Base-by-base conservation (phyloP, 1,284 basidiomycete species). In the Apiotrichum sp. region DNA sequence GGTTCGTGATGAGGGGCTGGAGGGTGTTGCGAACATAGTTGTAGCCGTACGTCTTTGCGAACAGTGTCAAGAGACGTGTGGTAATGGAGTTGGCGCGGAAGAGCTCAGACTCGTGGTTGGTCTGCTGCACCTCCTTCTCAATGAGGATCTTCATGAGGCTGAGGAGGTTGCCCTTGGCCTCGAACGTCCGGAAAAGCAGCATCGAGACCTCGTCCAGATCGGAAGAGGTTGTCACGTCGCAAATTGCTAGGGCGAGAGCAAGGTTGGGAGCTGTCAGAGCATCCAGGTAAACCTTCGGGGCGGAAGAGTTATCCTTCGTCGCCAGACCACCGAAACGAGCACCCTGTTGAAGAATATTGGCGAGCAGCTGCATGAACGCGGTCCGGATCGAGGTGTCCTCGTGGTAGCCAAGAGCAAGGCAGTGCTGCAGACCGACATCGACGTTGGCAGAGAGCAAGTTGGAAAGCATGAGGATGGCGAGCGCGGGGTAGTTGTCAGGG, bases 21-120 rank as follows among this genome's bases (percentile, higher is more conserved):
- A 93, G 82, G 33, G 93, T 81, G 50, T 81, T 83, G 36, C 91
- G 81, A 14, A 93, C 79, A 70, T 93, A 95, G 59, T 86, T 86
- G 74, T 93, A 95, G 4, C 91, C 92, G 61, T 93, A 89, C 33
- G 87, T 84, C 66, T 81, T 84, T 2, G 89, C 89, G 65, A 93
- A 93, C 1, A 85, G 83, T 6, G 89, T 90, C 45, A 95, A 74
- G 56, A 96, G 84, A 52, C 88, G 81, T 22, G 87, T 88, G 64
- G 87, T 90, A 7, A 88, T 88, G 2, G 87, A 87, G 70, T 95
- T 95, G 61, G 87, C 82, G 49, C 92, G 81, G 78, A 95, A 95
- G 6, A 96, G 77, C 31, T 83, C 82, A 1, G 85, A 82, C 65
- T 93, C 89, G 65, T 82, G 86, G 49, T 84, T 83, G 45, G 88